phyloP scores from a whole-genome alignment of 768 basidiomycete species.

The Tricholoma matsutake region DNA sequence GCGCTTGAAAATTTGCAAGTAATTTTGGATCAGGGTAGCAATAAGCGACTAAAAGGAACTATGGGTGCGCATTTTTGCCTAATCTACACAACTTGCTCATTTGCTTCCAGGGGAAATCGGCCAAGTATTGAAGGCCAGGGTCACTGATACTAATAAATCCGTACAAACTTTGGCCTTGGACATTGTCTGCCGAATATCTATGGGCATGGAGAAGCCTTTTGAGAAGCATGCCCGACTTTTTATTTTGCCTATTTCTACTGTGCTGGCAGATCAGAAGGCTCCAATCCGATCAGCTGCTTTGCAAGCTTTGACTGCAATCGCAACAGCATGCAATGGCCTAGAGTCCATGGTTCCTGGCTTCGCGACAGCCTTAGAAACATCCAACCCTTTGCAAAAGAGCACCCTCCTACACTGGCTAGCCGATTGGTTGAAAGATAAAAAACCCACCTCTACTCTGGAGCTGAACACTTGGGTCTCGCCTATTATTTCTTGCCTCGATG shows the following conservation, averaged over 20 bases:
- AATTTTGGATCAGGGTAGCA: conserved; percentile 84
- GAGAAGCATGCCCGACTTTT: conserved; percentile 85
- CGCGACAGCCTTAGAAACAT: conserved; percentile 74
- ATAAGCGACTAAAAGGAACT: conserved; percentile 85
- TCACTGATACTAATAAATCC: conserved; percentile 90
- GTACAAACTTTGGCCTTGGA: conserved; percentile 90
- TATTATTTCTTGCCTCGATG: conserved; percentile 80
- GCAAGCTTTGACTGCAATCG: conserved; percentile 78
- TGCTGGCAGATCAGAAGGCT: conserved; percentile 91
- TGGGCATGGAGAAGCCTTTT: conserved; percentile 94
- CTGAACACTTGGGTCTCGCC: conserved; percentile 63
- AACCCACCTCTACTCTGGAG: conserved; percentile 55
- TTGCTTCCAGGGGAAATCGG: conserved; percentile 76
- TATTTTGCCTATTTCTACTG: conserved; percentile 71
- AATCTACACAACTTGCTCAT: conserved; percentile 6
- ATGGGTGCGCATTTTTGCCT: conserved; percentile 60
- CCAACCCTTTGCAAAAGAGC: conserved; percentile 85
- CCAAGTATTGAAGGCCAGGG: conserved; percentile 80
- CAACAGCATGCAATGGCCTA: conserved; percentile 77
- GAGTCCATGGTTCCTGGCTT: conserved; percentile 81
- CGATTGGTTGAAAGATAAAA: conserved; percentile 72
- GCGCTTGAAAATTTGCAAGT: conserved; percentile 82
- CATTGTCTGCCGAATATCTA: conserved; percentile 84
- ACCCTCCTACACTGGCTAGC: conserved; percentile 77
- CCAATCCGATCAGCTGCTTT: conserved; percentile 77